A percentile compares a stretch with the other conserved stretches of the same genome.
These are phyloP conservation scores for Chenopodium formosanum DNA, from an alignment of 148 eudicot genomes.

Conservation along the genomic window DNA sequence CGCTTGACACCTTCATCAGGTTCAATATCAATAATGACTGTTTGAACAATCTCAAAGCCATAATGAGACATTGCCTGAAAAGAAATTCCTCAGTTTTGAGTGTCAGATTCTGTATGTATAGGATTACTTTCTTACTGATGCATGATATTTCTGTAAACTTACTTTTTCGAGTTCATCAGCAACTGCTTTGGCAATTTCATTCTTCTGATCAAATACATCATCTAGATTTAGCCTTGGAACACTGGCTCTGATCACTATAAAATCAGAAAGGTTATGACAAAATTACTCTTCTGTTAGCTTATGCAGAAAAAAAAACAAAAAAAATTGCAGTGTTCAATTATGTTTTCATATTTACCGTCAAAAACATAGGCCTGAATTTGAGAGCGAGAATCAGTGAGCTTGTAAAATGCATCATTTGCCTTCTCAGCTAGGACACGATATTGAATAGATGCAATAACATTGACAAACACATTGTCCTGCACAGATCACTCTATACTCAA, in stretches of 20 bases:
- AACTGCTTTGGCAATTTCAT: constrained; percentile 36
- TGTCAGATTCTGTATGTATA: neutral
- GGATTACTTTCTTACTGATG: neutral
- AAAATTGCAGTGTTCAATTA: neutral
- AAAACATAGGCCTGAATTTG: constrained; percentile 64
- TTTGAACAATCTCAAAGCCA: constrained; percentile 48
- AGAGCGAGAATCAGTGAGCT: constrained; percentile 47
- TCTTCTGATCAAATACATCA: constrained; percentile 45
- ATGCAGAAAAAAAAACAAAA: too few species aligned
- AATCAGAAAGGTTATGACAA: neutral
- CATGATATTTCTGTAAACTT: neutral
- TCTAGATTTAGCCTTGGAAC: constrained; percentile 37
- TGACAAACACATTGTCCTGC: constrained; percentile 61
- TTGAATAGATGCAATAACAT: constrained; percentile 52
- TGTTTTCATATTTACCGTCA: constrained; percentile 35
- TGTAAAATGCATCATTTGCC: constrained; percentile 55
- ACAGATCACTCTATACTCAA: neutral
- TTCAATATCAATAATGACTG: constrained; percentile 43
- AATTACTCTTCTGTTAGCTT: neutral
- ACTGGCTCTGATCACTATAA: constrained; percentile 38
- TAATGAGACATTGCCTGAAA: constrained; percentile 43
- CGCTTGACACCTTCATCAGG: constrained; percentile 45
- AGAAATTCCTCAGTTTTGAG: neutral
- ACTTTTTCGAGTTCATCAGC: constrained; percentile 40
- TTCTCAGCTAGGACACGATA: constrained; percentile 45